Evolutionary conservation across 2,329 filamentous ascomycete genomes (phyloP), one percentile per base, ranked within the genome.

Genomic region (Epichloe brachyelytri): DNA sequence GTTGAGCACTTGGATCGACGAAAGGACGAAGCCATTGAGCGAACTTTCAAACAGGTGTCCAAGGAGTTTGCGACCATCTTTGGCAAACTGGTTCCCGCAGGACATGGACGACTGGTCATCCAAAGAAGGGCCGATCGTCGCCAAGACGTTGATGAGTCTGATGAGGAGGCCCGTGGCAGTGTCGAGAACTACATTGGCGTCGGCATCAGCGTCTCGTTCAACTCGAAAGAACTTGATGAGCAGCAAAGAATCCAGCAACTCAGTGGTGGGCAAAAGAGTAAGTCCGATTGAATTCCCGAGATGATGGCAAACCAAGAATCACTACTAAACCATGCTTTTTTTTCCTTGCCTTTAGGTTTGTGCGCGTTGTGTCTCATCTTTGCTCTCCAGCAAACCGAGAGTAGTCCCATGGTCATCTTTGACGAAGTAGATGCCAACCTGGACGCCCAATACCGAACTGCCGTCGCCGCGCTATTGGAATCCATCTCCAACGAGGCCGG

Each of bases 351-450:
- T 30, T 43, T 30, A 89, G 86, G 88, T 79, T 75, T 97, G 55
- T 97, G 91, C 68, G 93, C 93, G 10, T 80, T 98, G n/a, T 94
- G 93, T 43, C 80, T 98, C 48, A 94, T 98, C 59, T 98, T 98
- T 65, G 93, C 93, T n/a, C 94, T 98, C 59, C 93, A 98, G 69
- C 88, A 90, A 59, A 95, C 91, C 53, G 93, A 98, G 65, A 93
- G 91, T 10, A 94, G 91, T 43, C 93, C 93, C 1, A 97, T 98
- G 76, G 96, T 98, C 66, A 90, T 98, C 62, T 98, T 98, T 60
- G 93, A 98, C 67, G 93, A 98, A 69, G 95, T 98, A 56, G 93
- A 98, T 64, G 93, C 93, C 67, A 98, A 98, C 65, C 79, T 98
- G 22, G 93, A 98, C 66, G 90, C 93, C 1, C 93, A 98, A 69